Evolutionary conservation across 2,329 filamentous ascomycete genomes (phyloP).

Genomic region (Grosmannia serpens): DNA sequence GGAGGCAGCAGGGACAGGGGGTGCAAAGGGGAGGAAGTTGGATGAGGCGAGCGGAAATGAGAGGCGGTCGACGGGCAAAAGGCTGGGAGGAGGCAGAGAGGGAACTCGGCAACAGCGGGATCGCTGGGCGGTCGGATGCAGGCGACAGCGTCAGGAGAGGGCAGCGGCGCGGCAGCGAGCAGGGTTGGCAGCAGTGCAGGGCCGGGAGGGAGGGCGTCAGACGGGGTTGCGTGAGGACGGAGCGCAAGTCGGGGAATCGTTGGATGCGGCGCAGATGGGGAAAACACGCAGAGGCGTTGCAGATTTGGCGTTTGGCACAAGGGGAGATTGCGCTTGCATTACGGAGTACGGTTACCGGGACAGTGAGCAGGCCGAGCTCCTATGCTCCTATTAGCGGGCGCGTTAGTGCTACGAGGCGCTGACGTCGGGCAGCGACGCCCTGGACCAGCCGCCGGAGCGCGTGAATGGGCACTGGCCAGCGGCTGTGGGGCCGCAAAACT

Average conservation of each 20-base stretch:
- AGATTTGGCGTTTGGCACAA: neutral
- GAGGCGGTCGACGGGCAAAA: neutral
- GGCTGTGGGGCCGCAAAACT: neutral
- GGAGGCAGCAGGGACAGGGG: neutral
- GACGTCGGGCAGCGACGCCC: neutral
- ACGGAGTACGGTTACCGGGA: too few relatives aligned
- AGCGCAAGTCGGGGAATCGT: too few relatives aligned
- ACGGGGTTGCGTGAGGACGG: neutral
- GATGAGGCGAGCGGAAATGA: neutral
- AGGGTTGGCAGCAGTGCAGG: neutral
- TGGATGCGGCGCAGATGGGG: neutral
- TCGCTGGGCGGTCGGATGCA: neutral
- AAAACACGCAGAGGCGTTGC: neutral
- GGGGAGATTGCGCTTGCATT: neutral
- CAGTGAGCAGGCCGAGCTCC: too few relatives aligned
- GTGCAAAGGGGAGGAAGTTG: neutral
- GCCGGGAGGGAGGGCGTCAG: neutral
- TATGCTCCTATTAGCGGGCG: too few relatives aligned
- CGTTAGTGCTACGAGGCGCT: neutral
- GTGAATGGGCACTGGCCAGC: too few relatives aligned
- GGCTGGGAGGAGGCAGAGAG: neutral
- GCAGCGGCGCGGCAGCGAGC: neutral
- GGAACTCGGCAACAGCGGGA: neutral
- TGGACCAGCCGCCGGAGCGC: too few relatives aligned
- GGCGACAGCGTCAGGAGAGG: neutral